phyloP scores from a whole-genome alignment of 148 eudicot species.

The Cornus florida region DNA sequence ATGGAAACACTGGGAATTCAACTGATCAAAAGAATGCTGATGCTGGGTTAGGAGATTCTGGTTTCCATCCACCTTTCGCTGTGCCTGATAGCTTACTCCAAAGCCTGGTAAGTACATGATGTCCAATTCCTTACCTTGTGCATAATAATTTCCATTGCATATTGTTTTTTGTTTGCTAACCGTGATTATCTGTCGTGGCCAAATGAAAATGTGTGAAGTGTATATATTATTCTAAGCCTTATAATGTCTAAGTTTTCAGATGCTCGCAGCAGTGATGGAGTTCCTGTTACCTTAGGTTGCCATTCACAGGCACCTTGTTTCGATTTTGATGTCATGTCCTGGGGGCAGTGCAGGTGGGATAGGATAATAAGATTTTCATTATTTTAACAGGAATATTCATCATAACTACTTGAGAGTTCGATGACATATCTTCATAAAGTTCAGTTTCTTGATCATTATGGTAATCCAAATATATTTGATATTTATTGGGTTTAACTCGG shows the following conservation, averaged over 20 bases:
- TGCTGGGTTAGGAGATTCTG: slow-evolving; percentile 30
- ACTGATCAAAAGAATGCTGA: slow-evolving; percentile 50
- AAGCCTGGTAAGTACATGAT: slow-evolving; percentile 65
- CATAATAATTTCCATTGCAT: slow-evolving; percentile 16
- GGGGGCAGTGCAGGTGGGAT: slow-evolving; percentile 97
- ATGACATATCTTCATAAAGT: slow-evolving; percentile 39
- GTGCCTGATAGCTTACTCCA: slow-evolving; percentile 74
- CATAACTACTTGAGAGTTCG: slow-evolving; percentile 51
- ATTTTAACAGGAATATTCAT: slow-evolving; percentile 40
- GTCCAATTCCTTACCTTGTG: slow-evolving; percentile 15
- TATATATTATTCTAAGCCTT: slow-evolving; percentile 77
- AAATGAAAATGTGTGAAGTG: slow-evolving; percentile 49
- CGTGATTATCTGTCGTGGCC: slow-evolving; percentile 48
- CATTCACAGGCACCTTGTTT: slow-evolving; percentile 87
- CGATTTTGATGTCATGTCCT: slow-evolving; percentile 81
- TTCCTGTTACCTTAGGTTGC: slow-evolving; percentile 86
- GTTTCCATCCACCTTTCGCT: slow-evolving; percentile 67
- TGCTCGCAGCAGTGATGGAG: slow-evolving; percentile 90
- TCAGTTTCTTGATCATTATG: slow-evolving; percentile 37
- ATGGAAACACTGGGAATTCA: slow-evolving; percentile 51
- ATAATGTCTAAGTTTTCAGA: slow-evolving; percentile 97
- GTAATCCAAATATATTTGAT: slow-evolving; percentile 24
- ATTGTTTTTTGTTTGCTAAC: slow-evolving; percentile 30
- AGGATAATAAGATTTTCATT: slow-evolving; percentile 56
- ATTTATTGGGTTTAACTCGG: too few relatives aligned